Evolutionary conservation across 768 basidiomycete species (phyloP).

Genomic region (Suillus decipiens): DNA sequence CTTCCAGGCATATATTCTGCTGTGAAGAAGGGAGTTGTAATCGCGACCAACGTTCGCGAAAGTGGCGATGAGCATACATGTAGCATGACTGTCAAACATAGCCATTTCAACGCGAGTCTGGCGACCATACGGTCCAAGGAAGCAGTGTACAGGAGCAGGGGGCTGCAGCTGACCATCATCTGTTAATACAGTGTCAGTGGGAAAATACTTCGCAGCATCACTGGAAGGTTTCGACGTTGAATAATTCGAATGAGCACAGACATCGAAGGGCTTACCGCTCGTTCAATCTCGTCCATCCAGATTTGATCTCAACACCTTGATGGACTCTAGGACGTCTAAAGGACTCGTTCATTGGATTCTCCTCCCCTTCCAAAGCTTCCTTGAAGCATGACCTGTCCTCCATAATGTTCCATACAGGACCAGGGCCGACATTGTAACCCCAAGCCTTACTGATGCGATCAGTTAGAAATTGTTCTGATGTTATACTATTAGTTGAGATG

Average conservation of each 20-base stretch:
- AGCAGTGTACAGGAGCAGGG: slow-evolving; percentile 59
- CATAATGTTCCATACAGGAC: slow-evolving; percentile 76
- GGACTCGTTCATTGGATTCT: slow-evolving; percentile 43
- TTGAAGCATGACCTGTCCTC: slow-evolving; percentile 83
- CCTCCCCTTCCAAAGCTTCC: slow-evolving; percentile 44
- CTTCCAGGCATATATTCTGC: slow-evolving; percentile 62
- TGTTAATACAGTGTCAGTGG: slow-evolving; percentile 49
- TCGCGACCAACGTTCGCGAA: not conserved
- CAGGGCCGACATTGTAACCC: slow-evolving; percentile 73
- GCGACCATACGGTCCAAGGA: slow-evolving; percentile 61
- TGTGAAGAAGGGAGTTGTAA: slow-evolving; percentile 30
- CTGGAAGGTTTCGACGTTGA: slow-evolving; percentile 33
- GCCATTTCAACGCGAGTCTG: slow-evolving; percentile 52
- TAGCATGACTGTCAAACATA: slow-evolving; percentile 57
- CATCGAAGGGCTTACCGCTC: slow-evolving; percentile 44
- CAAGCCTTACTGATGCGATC: slow-evolving; percentile 66
- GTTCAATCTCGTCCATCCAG: slow-evolving; percentile 48
- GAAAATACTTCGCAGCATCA: slow-evolving; percentile 59
- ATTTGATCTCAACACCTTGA: slow-evolving; percentile 40
- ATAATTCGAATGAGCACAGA: slow-evolving; percentile 9
- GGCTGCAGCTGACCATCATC: slow-evolving; percentile 52
- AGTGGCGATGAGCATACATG: slow-evolving; percentile 47
- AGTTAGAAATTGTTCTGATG: slow-evolving; percentile 45
- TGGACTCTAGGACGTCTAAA: slow-evolving; percentile 64
- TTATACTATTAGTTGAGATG: slow-evolving; percentile 58